These are phyloP conservation scores for Elsinoe necatrix DNA, from an alignment of 2,329 filamentous ascomycete genomes.

Conservation along the genomic window DNA sequence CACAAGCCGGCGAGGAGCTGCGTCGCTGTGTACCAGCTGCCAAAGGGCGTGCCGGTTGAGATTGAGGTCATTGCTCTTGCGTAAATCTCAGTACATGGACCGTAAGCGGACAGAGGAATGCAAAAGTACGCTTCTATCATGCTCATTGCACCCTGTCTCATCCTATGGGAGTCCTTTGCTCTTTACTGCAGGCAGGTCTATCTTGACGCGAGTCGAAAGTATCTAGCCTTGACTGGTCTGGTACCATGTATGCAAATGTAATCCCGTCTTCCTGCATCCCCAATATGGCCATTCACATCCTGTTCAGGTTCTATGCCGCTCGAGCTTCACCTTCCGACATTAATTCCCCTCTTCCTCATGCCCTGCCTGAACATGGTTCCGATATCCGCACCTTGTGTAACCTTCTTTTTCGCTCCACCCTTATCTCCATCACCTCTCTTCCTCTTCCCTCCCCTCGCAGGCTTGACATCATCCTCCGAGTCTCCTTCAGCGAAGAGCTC, in stretches of 20 bases:
- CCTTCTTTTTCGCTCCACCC: not conserved
- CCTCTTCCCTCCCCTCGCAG: not conserved
- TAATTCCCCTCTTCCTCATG: not conserved
- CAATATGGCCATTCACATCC: not conserved
- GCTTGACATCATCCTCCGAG: not conserved
- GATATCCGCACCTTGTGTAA: conserved; percentile 4
- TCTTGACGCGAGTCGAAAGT: too few relatives aligned
- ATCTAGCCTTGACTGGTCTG: too few relatives aligned
- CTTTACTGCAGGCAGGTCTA: too few relatives aligned
- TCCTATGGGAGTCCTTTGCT: not conserved
- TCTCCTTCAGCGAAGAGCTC: not conserved
- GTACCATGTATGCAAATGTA: too few relatives aligned
- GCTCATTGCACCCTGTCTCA: not conserved
- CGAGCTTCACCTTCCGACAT: conserved; percentile 2
- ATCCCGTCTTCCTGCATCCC: too few relatives aligned
- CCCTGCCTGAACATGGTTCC: conserved; percentile 8
- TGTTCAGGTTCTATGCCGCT: not conserved
- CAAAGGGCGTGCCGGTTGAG: conserved; percentile 78
- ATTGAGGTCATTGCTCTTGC: conserved; percentile 73
- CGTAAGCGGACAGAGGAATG: not conserved
- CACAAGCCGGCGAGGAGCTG: conserved; percentile 84
- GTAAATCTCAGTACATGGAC: not conserved
- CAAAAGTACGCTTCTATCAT: not conserved
- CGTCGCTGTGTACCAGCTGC: conserved; percentile 81
- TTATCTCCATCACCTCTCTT: not conserved